Evolutionary conservation across 176 grass and related monocot genomes (phyloP).

Genomic region (Leersia perrieri): DNA sequence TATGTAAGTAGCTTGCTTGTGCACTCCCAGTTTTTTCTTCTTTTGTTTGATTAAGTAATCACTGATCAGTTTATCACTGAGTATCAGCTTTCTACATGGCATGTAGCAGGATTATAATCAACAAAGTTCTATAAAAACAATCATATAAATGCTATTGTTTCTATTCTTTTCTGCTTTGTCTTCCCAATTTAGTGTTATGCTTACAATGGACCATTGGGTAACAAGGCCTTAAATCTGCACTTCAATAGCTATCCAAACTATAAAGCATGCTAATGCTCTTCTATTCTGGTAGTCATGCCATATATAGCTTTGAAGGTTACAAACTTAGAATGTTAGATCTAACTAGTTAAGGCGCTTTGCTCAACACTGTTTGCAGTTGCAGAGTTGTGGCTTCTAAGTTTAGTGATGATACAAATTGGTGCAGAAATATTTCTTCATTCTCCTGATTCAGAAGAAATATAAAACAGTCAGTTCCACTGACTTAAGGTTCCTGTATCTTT

Average conservation of each 20-base stretch:
- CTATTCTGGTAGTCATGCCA: not conserved
- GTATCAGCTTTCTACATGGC: not conserved
- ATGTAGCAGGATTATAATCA: not conserved
- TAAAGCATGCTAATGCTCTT: not conserved
- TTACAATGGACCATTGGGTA: no score
- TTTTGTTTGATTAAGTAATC: not conserved
- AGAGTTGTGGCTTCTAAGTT: not conserved
- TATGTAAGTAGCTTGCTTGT: constrained; percentile 52
- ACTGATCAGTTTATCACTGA: not conserved
- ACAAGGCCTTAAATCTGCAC: no score
- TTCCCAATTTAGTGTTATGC: not conserved
- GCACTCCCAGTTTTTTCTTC: not conserved
- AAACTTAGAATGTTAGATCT: not conserved
- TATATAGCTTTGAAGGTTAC: no score
- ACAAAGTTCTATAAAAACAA: not conserved
- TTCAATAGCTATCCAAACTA: not conserved
- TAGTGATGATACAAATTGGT: not conserved
- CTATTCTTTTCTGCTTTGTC: not conserved
- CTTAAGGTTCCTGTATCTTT: not conserved
- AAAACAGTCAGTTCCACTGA: not conserved
- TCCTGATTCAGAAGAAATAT: not conserved
- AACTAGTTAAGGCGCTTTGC: not conserved
- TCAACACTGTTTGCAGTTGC: not conserved
- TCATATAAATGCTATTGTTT: not conserved
- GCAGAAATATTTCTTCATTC: not conserved